Evolutionary conservation across 257 asterid genomes (phyloP).

Genomic region (Solanum virginianum): DNA sequence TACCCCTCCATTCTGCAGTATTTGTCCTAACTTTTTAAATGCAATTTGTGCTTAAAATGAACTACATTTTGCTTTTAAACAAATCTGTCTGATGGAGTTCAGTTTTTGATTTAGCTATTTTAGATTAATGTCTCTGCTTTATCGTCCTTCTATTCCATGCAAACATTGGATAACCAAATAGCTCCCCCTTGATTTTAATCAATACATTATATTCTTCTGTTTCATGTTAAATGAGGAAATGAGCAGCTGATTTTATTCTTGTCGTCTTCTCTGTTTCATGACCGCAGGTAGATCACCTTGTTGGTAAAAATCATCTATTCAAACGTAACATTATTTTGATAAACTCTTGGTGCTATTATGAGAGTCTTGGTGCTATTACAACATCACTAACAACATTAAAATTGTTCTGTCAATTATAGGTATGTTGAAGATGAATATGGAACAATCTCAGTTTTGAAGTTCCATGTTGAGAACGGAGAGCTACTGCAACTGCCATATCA

Average conservation of each 20-base stretch:
- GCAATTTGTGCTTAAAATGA: not conserved
- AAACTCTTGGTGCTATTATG: slow-evolving; percentile 10
- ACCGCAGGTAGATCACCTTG: slow-evolving; percentile 4
- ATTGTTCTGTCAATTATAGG: slow-evolving; percentile 31
- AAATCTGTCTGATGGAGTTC: not conserved
- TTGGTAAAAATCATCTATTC: slow-evolving; percentile 6
- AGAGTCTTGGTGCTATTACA: slow-evolving; percentile 12
- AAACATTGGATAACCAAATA: not conserved
- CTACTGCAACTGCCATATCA: slow-evolving; percentile 54
- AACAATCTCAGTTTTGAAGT: slow-evolving; percentile 55
- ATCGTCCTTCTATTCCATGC: not conserved
- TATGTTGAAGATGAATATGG: slow-evolving; percentile 85
- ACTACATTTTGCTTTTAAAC: not conserved
- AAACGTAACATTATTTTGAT: slow-evolving; percentile 4
- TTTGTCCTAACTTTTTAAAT: not conserved
- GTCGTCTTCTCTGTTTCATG: not conserved
- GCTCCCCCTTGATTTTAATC: not conserved
- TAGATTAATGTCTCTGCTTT: not conserved
- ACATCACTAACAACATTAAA: no score
- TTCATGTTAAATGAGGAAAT: not conserved
- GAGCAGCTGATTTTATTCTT: not conserved
- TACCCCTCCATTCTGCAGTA: not conserved
- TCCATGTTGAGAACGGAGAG: slow-evolving; percentile 32
- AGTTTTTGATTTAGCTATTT: not conserved
- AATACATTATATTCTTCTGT: not conserved